Conservation (phyloP, 2,329 filamentous ascomycete species). For the Cyphellophora europaea region DNA sequence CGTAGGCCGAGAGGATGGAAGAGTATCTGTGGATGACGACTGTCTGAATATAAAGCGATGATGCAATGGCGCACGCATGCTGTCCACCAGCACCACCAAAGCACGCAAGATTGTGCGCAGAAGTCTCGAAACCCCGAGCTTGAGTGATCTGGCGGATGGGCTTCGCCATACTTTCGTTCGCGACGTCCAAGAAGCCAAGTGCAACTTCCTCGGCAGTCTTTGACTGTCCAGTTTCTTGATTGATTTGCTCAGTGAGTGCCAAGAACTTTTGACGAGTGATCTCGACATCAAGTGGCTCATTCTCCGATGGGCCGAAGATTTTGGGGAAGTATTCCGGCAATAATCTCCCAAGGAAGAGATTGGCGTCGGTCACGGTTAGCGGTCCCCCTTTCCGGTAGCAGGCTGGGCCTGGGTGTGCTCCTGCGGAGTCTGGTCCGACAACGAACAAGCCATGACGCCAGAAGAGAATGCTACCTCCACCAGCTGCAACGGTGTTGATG, state of each 20-base stretch:
- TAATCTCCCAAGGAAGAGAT: constrained; percentile 67
- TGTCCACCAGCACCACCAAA: constrained; percentile 27
- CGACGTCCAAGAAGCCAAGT: constrained; percentile 32
- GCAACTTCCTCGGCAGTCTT: constrained; percentile 28
- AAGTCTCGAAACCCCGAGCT: constrained; percentile 19
- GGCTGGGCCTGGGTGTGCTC: constrained; percentile 79
- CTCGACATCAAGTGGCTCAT: constrained; percentile 49
- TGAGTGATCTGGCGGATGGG: constrained; percentile 22
- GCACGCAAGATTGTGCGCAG: constrained; percentile 21
- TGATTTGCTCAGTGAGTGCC: constrained; percentile 34
- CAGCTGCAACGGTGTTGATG: constrained; percentile 72
- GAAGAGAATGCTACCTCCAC: constrained; percentile 55
- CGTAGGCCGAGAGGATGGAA: constrained; percentile 34
- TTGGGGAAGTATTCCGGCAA: constrained; percentile 74
- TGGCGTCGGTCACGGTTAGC: constrained; percentile 87
- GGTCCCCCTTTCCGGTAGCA: constrained; percentile 87
- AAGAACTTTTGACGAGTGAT: constrained; percentile 31
- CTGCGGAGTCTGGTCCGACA: constrained; percentile 81
- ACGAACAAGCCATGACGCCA: constrained; percentile 81
- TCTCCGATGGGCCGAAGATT: constrained; percentile 79
- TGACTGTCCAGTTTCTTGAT: constrained; percentile 22
- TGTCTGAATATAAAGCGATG: constrained; percentile 29
- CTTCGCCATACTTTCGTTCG: constrained; percentile 32
- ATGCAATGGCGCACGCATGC: constrained; percentile 34
- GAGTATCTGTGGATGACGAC: constrained; percentile 36